Evolutionary conservation across 345 rosid species (phyloP).

Genomic region (Viola odorata): DNA sequence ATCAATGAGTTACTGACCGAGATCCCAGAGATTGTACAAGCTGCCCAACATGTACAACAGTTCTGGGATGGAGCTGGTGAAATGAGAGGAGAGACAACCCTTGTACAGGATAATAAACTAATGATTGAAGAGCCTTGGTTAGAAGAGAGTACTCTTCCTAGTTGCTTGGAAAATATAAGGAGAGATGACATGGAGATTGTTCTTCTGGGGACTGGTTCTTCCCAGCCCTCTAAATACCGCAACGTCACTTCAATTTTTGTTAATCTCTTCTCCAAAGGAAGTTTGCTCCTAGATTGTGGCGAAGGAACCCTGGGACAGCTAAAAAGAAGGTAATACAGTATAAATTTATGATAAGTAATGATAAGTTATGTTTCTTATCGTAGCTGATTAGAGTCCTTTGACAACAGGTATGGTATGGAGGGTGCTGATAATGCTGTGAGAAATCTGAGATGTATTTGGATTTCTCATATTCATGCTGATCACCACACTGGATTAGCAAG

Average conservation of each 20-base stretch:
- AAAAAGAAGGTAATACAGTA: slow-evolving; percentile 59
- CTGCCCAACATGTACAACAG: slow-evolving; percentile 43
- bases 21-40: slow-evolving; percentile 67
- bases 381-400: slow-evolving; percentile 3
- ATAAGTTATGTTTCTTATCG: background rate
- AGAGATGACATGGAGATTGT: slow-evolving; percentile 89
- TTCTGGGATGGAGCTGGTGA: slow-evolving; percentile 43
- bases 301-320: slow-evolving; percentile 96
- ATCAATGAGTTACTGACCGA: slow-evolving; percentile 58
- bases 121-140: slow-evolving; percentile 78
- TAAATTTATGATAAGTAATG: background rate
- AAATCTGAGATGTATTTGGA: slow-evolving; percentile 73
- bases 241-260: slow-evolving; percentile 74
- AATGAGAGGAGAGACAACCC: slow-evolving; percentile 15
- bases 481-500: slow-evolving; percentile 88
- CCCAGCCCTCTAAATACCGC: slow-evolving; percentile 96
- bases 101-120: slow-evolving; percentile 20
- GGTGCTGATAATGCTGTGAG: slow-evolving; percentile 67
- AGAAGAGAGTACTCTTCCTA: slow-evolving; percentile 48
- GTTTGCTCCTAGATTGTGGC: slow-evolving; percentile 84
- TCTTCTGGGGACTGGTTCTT: slow-evolving; percentile 90
- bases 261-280: slow-evolving; percentile 70
- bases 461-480: slow-evolving; percentile 96
- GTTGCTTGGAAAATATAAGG: slow-evolving; percentile 64
- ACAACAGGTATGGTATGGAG: slow-evolving; percentile 59